A percentile compares a stretch with the other conserved stretches of the same genome.
Conservation (phyloP, 148 eudicot species). For the Rhododendron williamsianum region DNA sequence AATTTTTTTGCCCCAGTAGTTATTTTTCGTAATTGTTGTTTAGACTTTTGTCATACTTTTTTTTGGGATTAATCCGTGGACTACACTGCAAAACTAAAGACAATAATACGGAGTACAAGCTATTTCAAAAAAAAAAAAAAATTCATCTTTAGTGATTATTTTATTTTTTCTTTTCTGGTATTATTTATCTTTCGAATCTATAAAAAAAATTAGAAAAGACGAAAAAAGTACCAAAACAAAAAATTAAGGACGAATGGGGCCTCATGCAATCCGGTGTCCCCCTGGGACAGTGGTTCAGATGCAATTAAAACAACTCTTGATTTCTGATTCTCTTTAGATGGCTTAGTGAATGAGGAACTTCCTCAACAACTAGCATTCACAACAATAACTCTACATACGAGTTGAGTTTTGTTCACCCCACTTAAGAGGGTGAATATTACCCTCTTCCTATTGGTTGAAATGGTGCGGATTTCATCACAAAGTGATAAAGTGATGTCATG, state of each 20-base stretch:
- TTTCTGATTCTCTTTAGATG: neutral
- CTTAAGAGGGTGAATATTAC: too few species aligned
- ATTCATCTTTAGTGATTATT: neutral
- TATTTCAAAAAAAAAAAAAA: neutral
- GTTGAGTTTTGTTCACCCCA: too few species aligned
- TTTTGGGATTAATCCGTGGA: neutral
- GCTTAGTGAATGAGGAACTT: neutral
- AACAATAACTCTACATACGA: neutral
- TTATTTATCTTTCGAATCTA: too few species aligned
- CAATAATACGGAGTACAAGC: neutral
- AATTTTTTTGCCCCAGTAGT: neutral
- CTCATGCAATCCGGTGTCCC: neutral
- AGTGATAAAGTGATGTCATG: too few species aligned
- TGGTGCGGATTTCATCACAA: too few species aligned
- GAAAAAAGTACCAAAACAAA: too few species aligned
- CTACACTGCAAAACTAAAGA: too few species aligned
- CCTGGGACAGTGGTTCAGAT: neutral
- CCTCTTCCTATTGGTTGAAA: too few species aligned
- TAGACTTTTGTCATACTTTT: too few species aligned
- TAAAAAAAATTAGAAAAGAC: too few species aligned
- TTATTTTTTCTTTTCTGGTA: too few species aligned
- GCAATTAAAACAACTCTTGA: neutral
- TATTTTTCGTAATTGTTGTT: neutral
- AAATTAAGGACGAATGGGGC: too few species aligned
- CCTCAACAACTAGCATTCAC: neutral